Evolutionary conservation across 2,329 filamentous ascomycete genomes (phyloP).

Genomic region (Beauveria sp.): DNA sequence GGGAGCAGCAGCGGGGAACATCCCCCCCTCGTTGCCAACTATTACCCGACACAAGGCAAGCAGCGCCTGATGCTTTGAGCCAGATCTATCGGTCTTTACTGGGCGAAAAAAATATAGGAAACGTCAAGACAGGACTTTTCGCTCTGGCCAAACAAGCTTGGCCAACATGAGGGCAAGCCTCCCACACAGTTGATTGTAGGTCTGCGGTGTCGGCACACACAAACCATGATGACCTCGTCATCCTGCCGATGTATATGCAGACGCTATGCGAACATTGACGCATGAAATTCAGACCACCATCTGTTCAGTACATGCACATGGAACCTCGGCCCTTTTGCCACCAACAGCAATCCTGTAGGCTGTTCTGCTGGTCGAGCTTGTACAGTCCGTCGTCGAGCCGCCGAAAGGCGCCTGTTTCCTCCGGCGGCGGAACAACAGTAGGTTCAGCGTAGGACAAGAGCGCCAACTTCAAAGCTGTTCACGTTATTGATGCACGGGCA

Average conservation of each 20-base stretch:
- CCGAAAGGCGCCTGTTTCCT: background rate
- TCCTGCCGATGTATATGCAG: too few relatives aligned
- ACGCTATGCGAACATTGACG: too few relatives aligned
- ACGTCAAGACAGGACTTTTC: background rate
- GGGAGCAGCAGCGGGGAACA: background rate
- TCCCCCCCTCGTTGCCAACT: background rate
- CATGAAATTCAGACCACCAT: too few relatives aligned
- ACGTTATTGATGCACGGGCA: background rate
- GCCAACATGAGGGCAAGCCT: too few relatives aligned
- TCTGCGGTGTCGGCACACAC: too few relatives aligned
- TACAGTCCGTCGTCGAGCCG: background rate
- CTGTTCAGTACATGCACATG: too few relatives aligned
- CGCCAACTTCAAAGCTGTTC: background rate
- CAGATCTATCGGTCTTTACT: background rate
- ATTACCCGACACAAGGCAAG: background rate
- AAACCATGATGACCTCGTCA: too few relatives aligned
- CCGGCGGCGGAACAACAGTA: background rate
- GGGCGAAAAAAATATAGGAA: too few relatives aligned
- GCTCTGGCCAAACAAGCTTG: too few relatives aligned
- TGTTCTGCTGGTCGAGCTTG: background rate
- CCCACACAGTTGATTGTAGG: too few relatives aligned
- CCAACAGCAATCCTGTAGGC: too few relatives aligned
- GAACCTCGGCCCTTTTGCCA: too few relatives aligned
- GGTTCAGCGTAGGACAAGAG: background rate
- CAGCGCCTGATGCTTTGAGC: background rate